A percentile compares a stretch with the other conserved stretches of the same genome.
Conservation (phyloP, 1,284 basidiomycete species). For the Hypsizygus ulmarius region DNA sequence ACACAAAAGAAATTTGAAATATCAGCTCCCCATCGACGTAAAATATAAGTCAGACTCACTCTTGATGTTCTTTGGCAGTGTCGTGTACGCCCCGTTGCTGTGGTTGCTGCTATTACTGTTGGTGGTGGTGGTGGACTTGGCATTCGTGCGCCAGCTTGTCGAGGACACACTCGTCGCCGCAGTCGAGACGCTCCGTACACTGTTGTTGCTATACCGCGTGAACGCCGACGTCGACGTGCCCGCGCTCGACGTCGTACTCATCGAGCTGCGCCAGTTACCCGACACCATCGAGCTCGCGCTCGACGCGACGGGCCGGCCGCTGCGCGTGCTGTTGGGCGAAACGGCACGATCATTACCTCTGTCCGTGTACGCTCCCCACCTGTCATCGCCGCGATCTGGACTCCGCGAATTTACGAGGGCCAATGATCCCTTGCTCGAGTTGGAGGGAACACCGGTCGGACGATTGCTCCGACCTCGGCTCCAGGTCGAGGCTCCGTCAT, state of each 20-base stretch:
- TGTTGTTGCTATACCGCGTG: conserved; percentile 76
- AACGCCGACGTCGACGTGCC: conserved; percentile 68
- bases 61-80: conserved; percentile 73
- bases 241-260: conserved; percentile 63
- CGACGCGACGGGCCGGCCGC: conserved; percentile 48
- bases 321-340: conserved; percentile 57
- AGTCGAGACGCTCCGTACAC: conserved; percentile 68
- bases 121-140: conserved; percentile 30
- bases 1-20: conserved; percentile 9
- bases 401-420: conserved; percentile 24
- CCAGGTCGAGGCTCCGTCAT: conserved; percentile 36
- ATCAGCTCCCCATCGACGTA: not conserved
- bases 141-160: conserved; percentile 61
- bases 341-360: conserved; percentile 39
- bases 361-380: conserved; percentile 26
- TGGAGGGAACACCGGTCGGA: conserved; percentile 23
- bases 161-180: conserved; percentile 74
- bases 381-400: conserved; percentile 22
- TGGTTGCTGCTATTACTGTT: conserved; percentile 24
- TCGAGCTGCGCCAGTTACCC: conserved; percentile 73
- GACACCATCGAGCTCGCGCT: conserved; percentile 59
- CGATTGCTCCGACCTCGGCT: conserved; percentile 39
- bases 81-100: conserved; percentile 30
- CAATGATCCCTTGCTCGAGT: conserved; percentile 28
- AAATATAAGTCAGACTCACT: conserved; percentile 45